These are phyloP conservation scores for Claviceps sp. DNA, from an alignment of 2,329 filamentous ascomycete species.

Conservation along the genomic window DNA sequence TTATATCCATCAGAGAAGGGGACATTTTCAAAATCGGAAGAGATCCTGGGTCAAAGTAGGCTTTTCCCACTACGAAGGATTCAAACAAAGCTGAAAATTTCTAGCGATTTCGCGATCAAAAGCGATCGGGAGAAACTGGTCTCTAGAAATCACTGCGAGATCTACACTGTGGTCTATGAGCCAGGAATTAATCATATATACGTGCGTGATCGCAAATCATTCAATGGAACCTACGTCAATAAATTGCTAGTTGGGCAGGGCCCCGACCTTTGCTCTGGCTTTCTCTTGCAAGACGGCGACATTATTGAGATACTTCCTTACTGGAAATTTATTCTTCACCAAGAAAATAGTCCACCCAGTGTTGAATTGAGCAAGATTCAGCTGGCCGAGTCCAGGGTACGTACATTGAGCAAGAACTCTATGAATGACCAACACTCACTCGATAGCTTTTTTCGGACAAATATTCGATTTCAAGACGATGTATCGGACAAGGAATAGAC, in stretches of 20 bases:
- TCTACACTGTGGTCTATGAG: slow-evolving; percentile 42
- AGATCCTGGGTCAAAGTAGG: slow-evolving; percentile 21
- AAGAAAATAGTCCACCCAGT: slow-evolving; percentile 12
- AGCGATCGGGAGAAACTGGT: slow-evolving; percentile 24
- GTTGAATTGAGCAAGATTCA: slow-evolving; percentile 17
- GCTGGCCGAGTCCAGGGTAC: slow-evolving; percentile 19
- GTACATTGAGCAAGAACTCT: neutral
- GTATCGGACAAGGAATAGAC: slow-evolving; percentile 25
- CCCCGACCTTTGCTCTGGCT: slow-evolving; percentile 24
- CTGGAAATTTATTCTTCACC: slow-evolving; percentile 23
- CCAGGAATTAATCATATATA: slow-evolving; percentile 31
- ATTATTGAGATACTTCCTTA: slow-evolving; percentile 27
- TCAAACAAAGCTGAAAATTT: neutral
- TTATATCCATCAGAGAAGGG: slow-evolving; percentile 17
- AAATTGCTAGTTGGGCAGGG: slow-evolving; percentile 27
- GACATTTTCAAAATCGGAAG: slow-evolving; percentile 23
- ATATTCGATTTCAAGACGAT: slow-evolving; percentile 21
- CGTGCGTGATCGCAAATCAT: slow-evolving; percentile 41
- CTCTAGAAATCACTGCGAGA: slow-evolving; percentile 40
- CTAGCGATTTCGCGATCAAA: slow-evolving; percentile 24
- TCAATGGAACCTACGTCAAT: slow-evolving; percentile 41
- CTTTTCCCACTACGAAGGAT: neutral
- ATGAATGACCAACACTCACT: neutral
- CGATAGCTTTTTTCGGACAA: slow-evolving; percentile 18
- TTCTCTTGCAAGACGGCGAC: slow-evolving; percentile 38